Evolutionary conservation across 83 land plant species (phyloP), one percentile per base, ranked within the genome.

Genomic region (Picea abies): DNA sequence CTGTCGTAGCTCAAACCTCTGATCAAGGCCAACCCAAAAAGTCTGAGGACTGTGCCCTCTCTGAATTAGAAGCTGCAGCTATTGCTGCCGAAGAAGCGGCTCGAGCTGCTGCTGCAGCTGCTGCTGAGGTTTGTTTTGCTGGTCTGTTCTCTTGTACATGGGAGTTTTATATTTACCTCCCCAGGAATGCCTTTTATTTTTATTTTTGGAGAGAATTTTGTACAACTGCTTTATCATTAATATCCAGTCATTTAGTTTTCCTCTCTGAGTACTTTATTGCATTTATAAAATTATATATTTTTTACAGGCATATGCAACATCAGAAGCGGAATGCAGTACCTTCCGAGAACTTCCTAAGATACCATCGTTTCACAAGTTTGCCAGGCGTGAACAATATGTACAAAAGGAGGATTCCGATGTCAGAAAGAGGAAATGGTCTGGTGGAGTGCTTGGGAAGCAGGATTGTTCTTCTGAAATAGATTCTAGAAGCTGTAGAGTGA

Each of bases 51-150:
- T 22, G 49, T 29, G 83, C 64, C 6, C 78, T 91, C 77, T 86
- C 98, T 77, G 98, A 91, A 78, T 88, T 85, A 72, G 97, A 94
- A 83, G 83, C 85, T 85, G 94, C 92, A 79, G 96, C 99, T 49
- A 44, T 91, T 87, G 97, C 96, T 79, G 95, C 92, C 37, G 99
- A 91, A 35, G 94, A 94, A 88, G 96, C 92, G 65, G 98, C 98
- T 71, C 94, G 89, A 65, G 96, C 95, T 81, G 99, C 96, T 56
- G 98, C 98, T 44, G 41, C 82, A 78, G 96, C 95, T 61, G 96
- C 95, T 88, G 96, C 98, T 17, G 82, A 95, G 98, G 98, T 97
- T 52, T 81, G 90, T 84, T 25, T 82, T 60, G 32, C 56, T 83
- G 44, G 58, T 82, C 17, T 75, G n/a, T 26, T 20, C 29, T 26